phyloP scores from a whole-genome alignment of 768 basidiomycete genomes.

The Thelephora aurantiotincta region DNA sequence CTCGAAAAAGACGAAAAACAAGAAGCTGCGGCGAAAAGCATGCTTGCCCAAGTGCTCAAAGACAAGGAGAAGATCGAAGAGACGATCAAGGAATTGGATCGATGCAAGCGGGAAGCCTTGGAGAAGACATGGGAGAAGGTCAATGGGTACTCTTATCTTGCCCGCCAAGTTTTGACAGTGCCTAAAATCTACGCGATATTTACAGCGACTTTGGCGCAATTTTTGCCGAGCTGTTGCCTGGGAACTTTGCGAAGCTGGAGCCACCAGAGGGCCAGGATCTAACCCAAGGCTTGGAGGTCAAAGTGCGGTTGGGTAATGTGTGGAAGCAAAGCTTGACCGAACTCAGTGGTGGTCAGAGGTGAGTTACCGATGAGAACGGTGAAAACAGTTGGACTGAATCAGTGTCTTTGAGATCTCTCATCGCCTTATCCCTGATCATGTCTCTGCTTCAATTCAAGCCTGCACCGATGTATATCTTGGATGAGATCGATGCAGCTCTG shows the following conservation, averaged over 20 bases:
- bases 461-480: slow-evolving; percentile 97
- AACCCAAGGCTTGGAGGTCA: slow-evolving; percentile 93
- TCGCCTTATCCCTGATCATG: slow-evolving; percentile 97
- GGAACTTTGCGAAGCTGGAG: slow-evolving; percentile 91
- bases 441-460: slow-evolving; percentile 98
- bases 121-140: slow-evolving; percentile 96
- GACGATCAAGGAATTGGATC: slow-evolving; percentile 85
- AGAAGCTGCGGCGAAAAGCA: slow-evolving; percentile 76
- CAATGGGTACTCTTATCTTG: slow-evolving; percentile 45
- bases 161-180: not conserved
- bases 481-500: slow-evolving; percentile 96
- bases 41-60: slow-evolving; percentile 73
- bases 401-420: slow-evolving; percentile 57
- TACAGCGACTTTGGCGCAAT: slow-evolving; percentile 89
- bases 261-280: slow-evolving; percentile 90
- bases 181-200: not conserved
- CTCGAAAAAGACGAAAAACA: slow-evolving; percentile 96
- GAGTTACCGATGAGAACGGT: slow-evolving; percentile 11
- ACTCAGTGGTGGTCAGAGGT: slow-evolving; percentile 94
- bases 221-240: slow-evolving; percentile 89
- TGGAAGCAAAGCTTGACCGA: slow-evolving; percentile 99
- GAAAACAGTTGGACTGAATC: not conserved
- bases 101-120: slow-evolving; percentile 87
- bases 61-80: slow-evolving; percentile 94
- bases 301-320: slow-evolving; percentile 84